These are phyloP conservation scores for Brassica nigra DNA, from an alignment of 345 rosid genomes.

Conservation along the genomic window DNA sequence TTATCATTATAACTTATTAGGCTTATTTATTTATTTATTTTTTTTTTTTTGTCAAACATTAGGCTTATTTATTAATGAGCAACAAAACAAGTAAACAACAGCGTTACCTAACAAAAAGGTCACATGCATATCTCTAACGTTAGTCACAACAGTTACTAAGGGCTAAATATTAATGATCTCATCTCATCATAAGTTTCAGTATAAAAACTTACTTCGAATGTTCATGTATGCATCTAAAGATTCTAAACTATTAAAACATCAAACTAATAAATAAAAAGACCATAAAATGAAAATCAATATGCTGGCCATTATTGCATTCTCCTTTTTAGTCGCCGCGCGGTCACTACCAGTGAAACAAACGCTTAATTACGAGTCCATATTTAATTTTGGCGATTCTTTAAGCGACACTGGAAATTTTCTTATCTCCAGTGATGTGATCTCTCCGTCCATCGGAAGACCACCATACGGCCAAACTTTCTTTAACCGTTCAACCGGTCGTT, in stretches of 20 bases:
- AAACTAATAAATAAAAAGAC: neutral
- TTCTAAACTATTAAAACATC: neutral
- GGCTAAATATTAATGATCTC: neutral
- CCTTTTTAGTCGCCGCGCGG: neutral
- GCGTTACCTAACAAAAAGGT: neutral
- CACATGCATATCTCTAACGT: neutral
- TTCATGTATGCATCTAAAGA: neutral
- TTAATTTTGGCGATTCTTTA: slow-evolving; percentile 79
- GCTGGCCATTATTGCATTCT: slow-evolving; percentile 19
- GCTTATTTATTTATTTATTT: neutral
- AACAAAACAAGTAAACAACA: neutral
- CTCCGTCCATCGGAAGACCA: slow-evolving; percentile 53
- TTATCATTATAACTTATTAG: neutral
- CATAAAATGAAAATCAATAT: slow-evolving; percentile 20
- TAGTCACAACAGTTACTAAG: neutral
- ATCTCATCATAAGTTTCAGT: slow-evolving; percentile 2
- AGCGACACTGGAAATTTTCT: slow-evolving; percentile 80
- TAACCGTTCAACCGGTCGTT: slow-evolving; percentile 59
- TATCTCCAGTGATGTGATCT: slow-evolving; percentile 48
- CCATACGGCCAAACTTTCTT: slow-evolving; percentile 75
- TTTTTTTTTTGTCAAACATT: too few relatives aligned
- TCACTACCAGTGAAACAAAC: slow-evolving; percentile 20
- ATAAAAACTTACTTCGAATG: neutral
- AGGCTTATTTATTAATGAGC: neutral
- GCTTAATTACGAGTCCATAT: slow-evolving; percentile 58